These are phyloP conservation scores for Cenococcum geophilum DNA, from an alignment of 495 filamentous ascomycete genomes.

Conservation along the genomic window DNA sequence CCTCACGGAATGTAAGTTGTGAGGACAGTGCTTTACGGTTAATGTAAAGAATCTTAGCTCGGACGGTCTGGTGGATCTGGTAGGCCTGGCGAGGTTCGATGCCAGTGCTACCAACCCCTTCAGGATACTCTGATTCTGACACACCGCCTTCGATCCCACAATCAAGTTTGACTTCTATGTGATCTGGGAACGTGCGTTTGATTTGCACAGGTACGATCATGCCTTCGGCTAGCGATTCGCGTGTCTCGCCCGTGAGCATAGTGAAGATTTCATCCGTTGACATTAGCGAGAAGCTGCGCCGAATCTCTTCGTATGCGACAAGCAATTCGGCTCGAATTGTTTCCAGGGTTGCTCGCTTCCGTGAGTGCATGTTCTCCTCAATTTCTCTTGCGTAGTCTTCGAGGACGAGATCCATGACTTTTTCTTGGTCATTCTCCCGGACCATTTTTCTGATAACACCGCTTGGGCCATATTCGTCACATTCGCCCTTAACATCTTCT, in stretches of 20 bases:
- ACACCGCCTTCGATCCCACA: conserved; percentile 89
- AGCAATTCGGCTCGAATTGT: conserved; percentile 91
- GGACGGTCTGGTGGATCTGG: conserved; percentile 69
- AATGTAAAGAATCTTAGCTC: conserved; percentile 78
- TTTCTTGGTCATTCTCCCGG: conserved; percentile 83
- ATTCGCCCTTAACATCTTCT: conserved; percentile 93
- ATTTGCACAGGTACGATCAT: conserved; percentile 91
- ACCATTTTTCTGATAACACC: conserved; percentile 90
- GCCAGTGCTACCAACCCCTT: conserved; percentile 49
- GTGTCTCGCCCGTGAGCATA: conserved; percentile 92
- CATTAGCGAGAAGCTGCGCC: conserved; percentile 68
- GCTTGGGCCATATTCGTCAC: conserved; percentile 75
- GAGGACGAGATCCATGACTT: conserved; percentile 90
- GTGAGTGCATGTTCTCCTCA: conserved; percentile 83
- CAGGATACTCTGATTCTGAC: conserved; percentile 62
- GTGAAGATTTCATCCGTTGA: conserved; percentile 81
- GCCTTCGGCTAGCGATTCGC: conserved; percentile 69
- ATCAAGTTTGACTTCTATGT: conserved; percentile 86
- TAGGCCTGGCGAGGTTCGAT: conserved; percentile 51
- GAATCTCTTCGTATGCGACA: conserved; percentile 87
- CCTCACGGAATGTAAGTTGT: conserved; percentile 76
- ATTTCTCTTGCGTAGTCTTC: conserved; percentile 96
- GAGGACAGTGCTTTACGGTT: conserved; percentile 75
- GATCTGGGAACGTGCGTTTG: conserved; percentile 80
- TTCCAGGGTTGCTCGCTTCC: conserved; percentile 92